Conservation (phyloP, 192 early-diverging fungal species). For the Radiomyces spectabilis region DNA sequence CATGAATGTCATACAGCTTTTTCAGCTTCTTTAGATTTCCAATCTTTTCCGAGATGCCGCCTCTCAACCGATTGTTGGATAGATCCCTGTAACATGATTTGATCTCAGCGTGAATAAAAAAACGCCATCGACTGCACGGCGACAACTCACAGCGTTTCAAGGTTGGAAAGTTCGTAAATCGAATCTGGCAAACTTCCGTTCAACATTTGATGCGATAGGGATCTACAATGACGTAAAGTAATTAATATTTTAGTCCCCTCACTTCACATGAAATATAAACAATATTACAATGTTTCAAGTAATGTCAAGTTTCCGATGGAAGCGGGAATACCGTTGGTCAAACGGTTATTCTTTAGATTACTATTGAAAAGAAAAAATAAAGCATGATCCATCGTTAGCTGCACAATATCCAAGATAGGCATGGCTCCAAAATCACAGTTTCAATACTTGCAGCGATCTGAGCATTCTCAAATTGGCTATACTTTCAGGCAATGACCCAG, state of each 20-base stretch:
- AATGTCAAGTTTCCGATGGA: neutral
- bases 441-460: too few species aligned
- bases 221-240: neutral
- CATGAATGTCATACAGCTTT: conserved; percentile 12
- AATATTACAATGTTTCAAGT: neutral
- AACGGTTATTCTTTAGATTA: conserved; percentile 3
- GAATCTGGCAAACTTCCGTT: conserved; percentile 19
- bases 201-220: conserved; percentile 4
- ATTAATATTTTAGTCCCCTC: neutral
- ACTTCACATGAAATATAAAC: neutral
- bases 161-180: conserved; percentile 4
- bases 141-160: conserved; percentile 18
- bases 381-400: too few species aligned
- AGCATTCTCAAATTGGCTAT: too few species aligned
- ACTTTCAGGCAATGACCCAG: too few species aligned
- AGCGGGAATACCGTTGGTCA: conserved; percentile 5
- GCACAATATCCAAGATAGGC: too few species aligned
- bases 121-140: too few species aligned
- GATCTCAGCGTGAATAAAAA: too few species aligned
- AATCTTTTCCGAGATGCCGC: conserved; percentile 9
- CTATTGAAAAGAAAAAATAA: neutral
- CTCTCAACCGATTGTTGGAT: conserved; percentile 23
- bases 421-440: too few species aligned
- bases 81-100: conserved; percentile 16
- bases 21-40: conserved; percentile 13